Percentiles rank a stretch among this genome's conserved stretches.
Conservation (phyloP, 2,329 filamentous ascomycete genomes). For the Sarocladium oryzae region DNA sequence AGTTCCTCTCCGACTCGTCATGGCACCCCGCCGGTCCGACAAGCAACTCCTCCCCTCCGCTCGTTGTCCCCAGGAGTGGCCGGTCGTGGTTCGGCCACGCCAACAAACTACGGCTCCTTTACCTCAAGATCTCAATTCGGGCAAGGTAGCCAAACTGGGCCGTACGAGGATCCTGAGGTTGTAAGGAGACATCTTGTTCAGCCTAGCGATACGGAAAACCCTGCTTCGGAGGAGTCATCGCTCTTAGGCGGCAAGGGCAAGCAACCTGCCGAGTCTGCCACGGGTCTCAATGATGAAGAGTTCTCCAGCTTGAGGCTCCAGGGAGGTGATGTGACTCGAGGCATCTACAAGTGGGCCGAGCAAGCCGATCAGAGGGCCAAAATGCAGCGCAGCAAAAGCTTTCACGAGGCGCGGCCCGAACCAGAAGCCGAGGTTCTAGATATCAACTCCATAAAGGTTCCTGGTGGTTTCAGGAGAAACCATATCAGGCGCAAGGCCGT, state of each 20-base stretch:
- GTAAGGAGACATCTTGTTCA: constrained; percentile 83
- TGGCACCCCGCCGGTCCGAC: constrained; percentile 55
- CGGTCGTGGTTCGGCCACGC: constrained; percentile 39
- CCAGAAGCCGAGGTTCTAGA: constrained; percentile 76
- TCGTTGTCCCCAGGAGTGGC: constrained; percentile 34
- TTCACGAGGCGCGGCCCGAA: constrained; percentile 68
- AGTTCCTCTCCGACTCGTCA: constrained; percentile 57
- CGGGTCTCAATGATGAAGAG: constrained; percentile 59
- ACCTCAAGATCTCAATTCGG: constrained; percentile 58
- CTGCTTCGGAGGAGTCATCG: constrained; percentile 40
- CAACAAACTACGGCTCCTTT: constrained; percentile 80
- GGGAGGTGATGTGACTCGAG: constrained; percentile 87
- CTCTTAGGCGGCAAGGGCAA: constrained; percentile 46
- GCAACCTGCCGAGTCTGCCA: constrained; percentile 35
- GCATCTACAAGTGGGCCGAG: constrained; percentile 96
- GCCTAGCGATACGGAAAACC: constrained; percentile 42
- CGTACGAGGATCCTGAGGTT: constrained; percentile 85
- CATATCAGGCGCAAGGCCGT: constrained; percentile 72
- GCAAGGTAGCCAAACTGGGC: constrained; percentile 35
- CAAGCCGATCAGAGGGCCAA: constrained; percentile 67
- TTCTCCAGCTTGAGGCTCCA: constrained; percentile 92
- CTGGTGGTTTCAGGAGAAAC: constrained; percentile 88
- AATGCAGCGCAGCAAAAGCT: constrained; percentile 79
- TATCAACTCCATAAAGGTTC: constrained; percentile 85
- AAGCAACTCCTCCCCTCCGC: constrained; percentile 48